Evolutionary conservation across 2,329 filamentous ascomycete genomes (phyloP).

Genomic region (Pyrenochaeta sp.): DNA sequence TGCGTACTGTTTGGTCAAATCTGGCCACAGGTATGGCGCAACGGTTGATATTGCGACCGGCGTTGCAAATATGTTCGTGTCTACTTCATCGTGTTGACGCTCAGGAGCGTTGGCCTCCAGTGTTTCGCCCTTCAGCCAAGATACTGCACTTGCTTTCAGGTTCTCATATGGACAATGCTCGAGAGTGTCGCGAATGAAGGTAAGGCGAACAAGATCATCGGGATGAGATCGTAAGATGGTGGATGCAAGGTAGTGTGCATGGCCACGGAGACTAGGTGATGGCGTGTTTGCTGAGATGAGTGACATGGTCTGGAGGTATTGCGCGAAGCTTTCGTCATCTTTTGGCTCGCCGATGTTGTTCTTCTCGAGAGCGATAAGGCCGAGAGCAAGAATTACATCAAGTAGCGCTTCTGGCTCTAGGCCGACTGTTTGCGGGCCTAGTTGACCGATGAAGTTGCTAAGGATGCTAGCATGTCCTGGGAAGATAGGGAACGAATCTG

Average conservation of each 20-base stretch:
- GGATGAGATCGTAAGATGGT: conserved; percentile 63
- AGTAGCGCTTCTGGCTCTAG: conserved; percentile 60
- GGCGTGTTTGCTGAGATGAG: conserved; percentile 59
- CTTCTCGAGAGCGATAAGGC: conserved; percentile 59
- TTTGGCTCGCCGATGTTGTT: conserved; percentile 56
- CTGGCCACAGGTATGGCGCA: conserved; percentile 62
- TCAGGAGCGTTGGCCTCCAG: conserved; percentile 55
- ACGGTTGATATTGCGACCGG: conserved; percentile 58
- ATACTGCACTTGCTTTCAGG: conserved; percentile 65
- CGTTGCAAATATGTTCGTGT: conserved; percentile 55
- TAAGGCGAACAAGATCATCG: conserved; percentile 60
- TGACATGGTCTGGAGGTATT: conserved; percentile 61
- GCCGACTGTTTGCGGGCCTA: conserved; percentile 47
- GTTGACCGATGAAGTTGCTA: conserved; percentile 58
- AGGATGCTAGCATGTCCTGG: conserved; percentile 62
- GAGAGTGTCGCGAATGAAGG: conserved; percentile 64
- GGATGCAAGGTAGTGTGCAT: conserved; percentile 59
- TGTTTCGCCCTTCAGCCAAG: conserved; percentile 69
- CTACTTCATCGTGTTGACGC: conserved; percentile 15
- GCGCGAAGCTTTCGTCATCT: conserved; percentile 61
- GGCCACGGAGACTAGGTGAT: conserved; percentile 57
- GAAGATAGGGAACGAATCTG: conserved; percentile 58
- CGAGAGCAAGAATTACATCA: conserved; percentile 63
- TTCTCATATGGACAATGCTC: conserved; percentile 63
- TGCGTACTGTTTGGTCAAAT: conserved; percentile 54